phyloP scores from a whole-genome alignment of 1,284 basidiomycete species.

The Apiotrichum brassicae region DNA sequence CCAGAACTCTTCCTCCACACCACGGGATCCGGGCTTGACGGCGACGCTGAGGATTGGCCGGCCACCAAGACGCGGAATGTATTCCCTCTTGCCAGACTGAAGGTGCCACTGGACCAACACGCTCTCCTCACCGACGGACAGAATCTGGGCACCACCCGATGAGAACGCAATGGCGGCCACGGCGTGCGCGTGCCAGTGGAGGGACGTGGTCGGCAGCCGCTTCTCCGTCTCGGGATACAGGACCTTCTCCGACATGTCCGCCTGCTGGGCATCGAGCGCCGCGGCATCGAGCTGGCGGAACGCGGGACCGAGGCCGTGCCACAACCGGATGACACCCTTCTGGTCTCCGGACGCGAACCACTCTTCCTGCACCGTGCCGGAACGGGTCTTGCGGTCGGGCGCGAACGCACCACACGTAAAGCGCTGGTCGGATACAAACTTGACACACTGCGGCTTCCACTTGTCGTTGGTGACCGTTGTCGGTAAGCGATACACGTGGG shows the following conservation, averaged over 20 bases:
- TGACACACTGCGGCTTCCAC: constrained; percentile 56
- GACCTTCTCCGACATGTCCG: constrained; percentile 9
- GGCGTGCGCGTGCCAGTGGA: constrained; percentile 97
- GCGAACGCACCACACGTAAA: constrained; percentile 84
- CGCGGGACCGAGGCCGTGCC: constrained; percentile 76
- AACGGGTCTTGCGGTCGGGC: constrained; percentile 51
- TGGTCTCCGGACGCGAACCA: constrained; percentile 92
- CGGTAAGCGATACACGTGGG: constrained; percentile 65
- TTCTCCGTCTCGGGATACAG: constrained; percentile 26
- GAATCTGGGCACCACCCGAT: constrained; percentile 80
- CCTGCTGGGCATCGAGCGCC: constrained; percentile 9
- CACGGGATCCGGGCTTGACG: constrained; percentile 54
- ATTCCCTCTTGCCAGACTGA: constrained; percentile 76
- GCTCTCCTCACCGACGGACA: constrained; percentile 93
- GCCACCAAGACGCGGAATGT: constrained; percentile 85
- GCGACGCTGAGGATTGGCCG: constrained; percentile 61
- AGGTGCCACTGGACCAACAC: constrained; percentile 95
- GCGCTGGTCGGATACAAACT: constrained; percentile 58
- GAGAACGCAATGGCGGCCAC: constrained; percentile 87
- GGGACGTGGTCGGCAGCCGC: constrained; percentile 62
- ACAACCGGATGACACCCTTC: constrained; percentile 76
- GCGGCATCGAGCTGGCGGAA: constrained; percentile 41
- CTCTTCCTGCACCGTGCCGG: constrained; percentile 54
- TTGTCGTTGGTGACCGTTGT: constrained; percentile 19
- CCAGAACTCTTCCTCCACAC: constrained; percentile 76